A percentile compares a stretch with the other conserved stretches of the same genome.
Conservation (phyloP, 805 yeast species). For the Kodamaea lidongshanica region DNA sequence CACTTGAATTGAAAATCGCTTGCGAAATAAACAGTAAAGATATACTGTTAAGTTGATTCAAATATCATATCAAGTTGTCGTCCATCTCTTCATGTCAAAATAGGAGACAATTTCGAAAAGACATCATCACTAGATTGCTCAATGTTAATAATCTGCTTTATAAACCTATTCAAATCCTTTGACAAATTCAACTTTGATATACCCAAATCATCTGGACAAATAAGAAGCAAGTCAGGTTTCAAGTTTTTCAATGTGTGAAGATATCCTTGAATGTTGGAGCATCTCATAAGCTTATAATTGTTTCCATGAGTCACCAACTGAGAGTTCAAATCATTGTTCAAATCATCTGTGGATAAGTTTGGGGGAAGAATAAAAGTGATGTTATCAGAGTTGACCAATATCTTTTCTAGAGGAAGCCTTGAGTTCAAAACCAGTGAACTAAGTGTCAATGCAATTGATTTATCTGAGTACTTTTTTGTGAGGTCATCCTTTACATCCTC, state of each 20-base stretch:
- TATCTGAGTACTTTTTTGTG: constrained; percentile 20
- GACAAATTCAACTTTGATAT: constrained; percentile 22
- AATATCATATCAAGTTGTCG: constrained; percentile 1
- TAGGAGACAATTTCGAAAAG: constrained; percentile 16
- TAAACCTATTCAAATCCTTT: constrained; percentile 32
- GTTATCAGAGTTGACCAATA: constrained; percentile 31
- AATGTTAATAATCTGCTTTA: constrained; percentile 28
- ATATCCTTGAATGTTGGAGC: constrained; percentile 37
- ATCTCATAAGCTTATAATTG: constrained; percentile 35
- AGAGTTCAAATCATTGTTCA: constrained; percentile 12
- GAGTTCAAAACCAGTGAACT: constrained; percentile 35
- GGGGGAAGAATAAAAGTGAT: constrained; percentile 42
- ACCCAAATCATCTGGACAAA: constrained; percentile 40
- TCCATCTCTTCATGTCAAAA: constrained; percentile 12
- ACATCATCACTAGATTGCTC: constrained; percentile 21
- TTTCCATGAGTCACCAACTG: constrained; percentile 7
- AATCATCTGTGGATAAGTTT: constrained; percentile 34
- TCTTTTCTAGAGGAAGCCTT: constrained; percentile 33
- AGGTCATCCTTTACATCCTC: constrained; percentile 3
- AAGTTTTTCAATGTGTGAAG: constrained; percentile 33
- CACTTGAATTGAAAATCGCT: too few species aligned
- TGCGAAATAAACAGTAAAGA: too few species aligned
- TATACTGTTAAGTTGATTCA: too few species aligned
- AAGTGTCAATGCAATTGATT: constrained; percentile 36
- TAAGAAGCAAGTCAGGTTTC: constrained; percentile 35